Evolutionary conservation across 129 eudicot genomes (phyloP).

Genomic region (Ambrosia trifida): DNA sequence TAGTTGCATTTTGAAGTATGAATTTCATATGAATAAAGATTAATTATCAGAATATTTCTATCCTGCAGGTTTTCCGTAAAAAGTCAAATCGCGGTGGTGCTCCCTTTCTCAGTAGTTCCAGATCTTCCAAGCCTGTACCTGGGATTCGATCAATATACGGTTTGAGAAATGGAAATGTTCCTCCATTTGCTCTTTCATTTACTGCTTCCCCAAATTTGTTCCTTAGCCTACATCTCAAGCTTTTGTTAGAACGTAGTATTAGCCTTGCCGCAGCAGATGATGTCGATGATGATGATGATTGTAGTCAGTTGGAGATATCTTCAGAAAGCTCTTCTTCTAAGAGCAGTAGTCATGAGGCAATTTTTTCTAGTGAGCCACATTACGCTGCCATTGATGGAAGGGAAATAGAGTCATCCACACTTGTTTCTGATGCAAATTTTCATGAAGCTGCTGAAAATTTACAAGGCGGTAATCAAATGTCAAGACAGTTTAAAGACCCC

Average conservation of each 20-base stretch:
- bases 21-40: constrained; percentile 2
- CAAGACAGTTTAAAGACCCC: constrained; percentile 17
- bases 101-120: constrained; percentile 40
- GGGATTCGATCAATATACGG: constrained; percentile 36
- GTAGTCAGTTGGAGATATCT: constrained; percentile 28
- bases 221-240: constrained; percentile 66
- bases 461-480: background rate
- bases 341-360: constrained; percentile 13
- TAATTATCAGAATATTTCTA: constrained; percentile 10
- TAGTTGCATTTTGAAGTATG: constrained; percentile 1
- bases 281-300: constrained; percentile 24
- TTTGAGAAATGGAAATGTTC: constrained; percentile 44
- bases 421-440: constrained; percentile 32
- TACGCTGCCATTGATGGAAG: constrained; percentile 29
- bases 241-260: constrained; percentile 66
- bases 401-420: constrained; percentile 21
- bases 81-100: constrained; percentile 27
- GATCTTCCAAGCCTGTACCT: constrained; percentile 35
- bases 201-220: constrained; percentile 77
- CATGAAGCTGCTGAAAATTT: constrained; percentile 23
- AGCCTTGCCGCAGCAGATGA: constrained; percentile 42
- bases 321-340: constrained; percentile 27
- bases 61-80: constrained; percentile 42
- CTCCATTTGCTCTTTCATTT: constrained; percentile 69
- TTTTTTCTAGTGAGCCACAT: constrained; percentile 8